These are phyloP conservation scores for Sarocladiaceae sp. DNA, from an alignment of 2,329 filamentous ascomycete genomes.

Conservation along the genomic window DNA sequence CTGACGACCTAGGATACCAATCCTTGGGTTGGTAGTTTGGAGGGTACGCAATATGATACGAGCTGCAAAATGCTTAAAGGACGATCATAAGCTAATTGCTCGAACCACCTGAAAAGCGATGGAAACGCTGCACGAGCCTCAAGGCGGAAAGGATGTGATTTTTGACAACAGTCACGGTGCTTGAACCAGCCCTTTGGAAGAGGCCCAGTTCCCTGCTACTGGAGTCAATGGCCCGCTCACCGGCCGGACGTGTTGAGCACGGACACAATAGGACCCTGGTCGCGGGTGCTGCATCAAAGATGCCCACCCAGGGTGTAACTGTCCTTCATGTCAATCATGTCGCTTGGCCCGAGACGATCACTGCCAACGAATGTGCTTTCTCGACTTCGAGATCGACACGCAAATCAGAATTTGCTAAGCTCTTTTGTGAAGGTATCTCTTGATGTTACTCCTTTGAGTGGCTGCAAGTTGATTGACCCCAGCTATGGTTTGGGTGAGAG, in stretches of 20 bases:
- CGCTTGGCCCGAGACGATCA: not conserved
- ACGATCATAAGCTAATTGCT: too few species aligned
- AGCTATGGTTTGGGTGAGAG: too few species aligned
- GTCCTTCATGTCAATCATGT: not conserved
- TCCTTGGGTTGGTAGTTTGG: not conserved
- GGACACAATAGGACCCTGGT: not conserved
- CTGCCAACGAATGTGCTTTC: not conserved
- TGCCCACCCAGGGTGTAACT: not conserved
- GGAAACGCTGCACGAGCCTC: too few species aligned
- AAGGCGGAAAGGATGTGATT: too few species aligned
- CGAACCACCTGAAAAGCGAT: too few species aligned
- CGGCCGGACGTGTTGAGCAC: not conserved
- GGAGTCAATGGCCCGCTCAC: not conserved
- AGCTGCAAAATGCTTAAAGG: too few species aligned
- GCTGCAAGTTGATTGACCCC: too few species aligned
- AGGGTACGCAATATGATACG: too few species aligned
- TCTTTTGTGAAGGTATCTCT: too few species aligned
- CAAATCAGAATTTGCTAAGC: too few species aligned
- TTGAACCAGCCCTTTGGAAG: not conserved
- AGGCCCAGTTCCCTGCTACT: not conserved
- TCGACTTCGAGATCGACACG: not conserved
- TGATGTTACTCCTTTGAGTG: too few species aligned
- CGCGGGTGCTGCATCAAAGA: constrained; percentile 4
- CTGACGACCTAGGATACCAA: not conserved
- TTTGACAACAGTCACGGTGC: not conserved